Evolutionary conservation across 352 stramenopile species (phyloP).

Genomic region (Nothophytophthora sp.): DNA sequence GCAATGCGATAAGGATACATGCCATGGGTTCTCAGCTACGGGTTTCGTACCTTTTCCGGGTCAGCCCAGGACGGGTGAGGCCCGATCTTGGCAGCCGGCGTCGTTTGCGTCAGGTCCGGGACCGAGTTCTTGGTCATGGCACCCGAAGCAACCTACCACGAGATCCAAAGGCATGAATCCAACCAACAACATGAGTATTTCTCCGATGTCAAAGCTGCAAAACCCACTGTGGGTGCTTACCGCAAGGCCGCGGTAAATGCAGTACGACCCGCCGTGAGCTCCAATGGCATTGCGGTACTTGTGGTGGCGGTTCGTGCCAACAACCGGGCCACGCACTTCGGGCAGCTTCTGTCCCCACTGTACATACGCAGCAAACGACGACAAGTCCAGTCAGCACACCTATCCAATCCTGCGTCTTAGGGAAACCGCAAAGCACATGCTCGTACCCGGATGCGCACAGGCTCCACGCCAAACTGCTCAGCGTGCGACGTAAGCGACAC

Average conservation of each 20-base stretch:
- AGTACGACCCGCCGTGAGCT: slow-evolving; percentile 98
- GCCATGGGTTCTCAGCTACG: slow-evolving; percentile 13
- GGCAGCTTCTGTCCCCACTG: slow-evolving; percentile 93
- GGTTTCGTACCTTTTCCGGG: slow-evolving; percentile 95
- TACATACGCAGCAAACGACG: slow-evolving; percentile 13
- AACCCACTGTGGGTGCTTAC: slow-evolving; percentile 39
- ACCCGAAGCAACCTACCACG: slow-evolving; percentile 71
- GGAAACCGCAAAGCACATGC: too few species aligned
- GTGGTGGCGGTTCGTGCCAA: slow-evolving; percentile 95
- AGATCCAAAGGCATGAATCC: neutral
- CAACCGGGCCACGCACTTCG: slow-evolving; percentile 91
- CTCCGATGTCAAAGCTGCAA: neutral
- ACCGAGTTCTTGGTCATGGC: slow-evolving; percentile 68
- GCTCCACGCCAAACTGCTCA: slow-evolving; percentile 86
- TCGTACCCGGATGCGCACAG: slow-evolving; percentile 83
- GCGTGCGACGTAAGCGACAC: slow-evolving; percentile 88
- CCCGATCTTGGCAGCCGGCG: slow-evolving; percentile 97
- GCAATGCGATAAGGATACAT: neutral
- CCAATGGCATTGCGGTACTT: slow-evolving; percentile 98
- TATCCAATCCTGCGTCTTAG: neutral
- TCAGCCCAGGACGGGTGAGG: slow-evolving; percentile 96
- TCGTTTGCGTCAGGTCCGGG: slow-evolving; percentile 91
- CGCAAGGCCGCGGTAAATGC: slow-evolving; percentile 97
- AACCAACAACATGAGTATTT: neutral
- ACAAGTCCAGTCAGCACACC: neutral